Evolutionary conservation across 345 rosid genomes (phyloP), one percentile per base, ranked within the genome.

Genomic region (Turritis glabra): DNA sequence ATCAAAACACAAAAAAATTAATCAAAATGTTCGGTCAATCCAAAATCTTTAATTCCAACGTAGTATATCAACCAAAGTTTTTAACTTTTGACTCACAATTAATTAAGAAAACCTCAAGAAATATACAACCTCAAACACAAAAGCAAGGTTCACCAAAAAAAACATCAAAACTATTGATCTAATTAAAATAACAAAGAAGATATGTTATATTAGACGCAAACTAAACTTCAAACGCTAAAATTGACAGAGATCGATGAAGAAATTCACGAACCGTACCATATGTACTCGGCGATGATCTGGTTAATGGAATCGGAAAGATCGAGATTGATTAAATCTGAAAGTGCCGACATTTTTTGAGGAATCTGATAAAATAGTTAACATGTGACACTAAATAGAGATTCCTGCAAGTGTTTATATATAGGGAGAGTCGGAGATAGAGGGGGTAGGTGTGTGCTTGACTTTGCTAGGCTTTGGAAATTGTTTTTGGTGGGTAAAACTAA

Each of bases 271-370:
- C 97, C 46, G 10, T 18, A 91, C 97, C 96, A 91, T 51, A 89
- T 77, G 75, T 91, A 91, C 69, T 91, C 97, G 37, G 97, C 96
- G 37, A 89, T 85, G 84, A 91, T 81, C 70, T 89, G 84, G 10
- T 86, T 82, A 2, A 90, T 80, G 56, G 87, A 27, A 0, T 84
- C 87, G 1, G 84, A 72, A 67, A 89, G 89, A 52, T 91, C 57
- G 54, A 91, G 81, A 80, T 88, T 89, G 83, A 89, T 64, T 38
- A 91, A 81, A 82, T 85, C 93, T 37, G 68, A 56, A 51, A 91
- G 90, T 15, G 75, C 59, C 53, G 91, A 72, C 96, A 88, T 90
- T 64, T 67, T 67, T 13, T 17, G 6, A 68, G 29, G 60, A 73
- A 37, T 54, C 69, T 58, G 19, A 11, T 3, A 11, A 4, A 30